These are phyloP conservation scores for Chalaropsis ovoidea DNA, from an alignment of 2,329 filamentous ascomycete genomes.

Conservation along the genomic window DNA sequence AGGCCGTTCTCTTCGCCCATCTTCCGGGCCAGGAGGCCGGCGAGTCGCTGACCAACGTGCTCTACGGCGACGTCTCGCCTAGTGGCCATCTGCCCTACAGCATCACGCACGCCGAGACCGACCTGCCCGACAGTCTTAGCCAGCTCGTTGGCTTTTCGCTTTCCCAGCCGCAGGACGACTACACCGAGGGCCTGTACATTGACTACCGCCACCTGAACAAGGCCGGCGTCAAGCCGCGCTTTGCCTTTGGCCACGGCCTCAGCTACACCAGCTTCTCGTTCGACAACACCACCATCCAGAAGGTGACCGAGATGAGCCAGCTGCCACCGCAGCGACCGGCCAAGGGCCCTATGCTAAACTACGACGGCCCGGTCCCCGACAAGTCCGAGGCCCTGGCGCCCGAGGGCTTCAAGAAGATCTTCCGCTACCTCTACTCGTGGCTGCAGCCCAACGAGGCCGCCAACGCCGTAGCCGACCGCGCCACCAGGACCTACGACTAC, in stretches of 20 bases:
- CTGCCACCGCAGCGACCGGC: constrained; percentile 32
- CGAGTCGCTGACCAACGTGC: constrained; percentile 65
- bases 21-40: constrained; percentile 81
- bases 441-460: constrained; percentile 38
- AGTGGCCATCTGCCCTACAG: constrained; percentile 84
- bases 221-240: constrained; percentile 61
- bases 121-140: constrained; percentile 56
- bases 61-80: constrained; percentile 65
- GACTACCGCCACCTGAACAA: constrained; percentile 89
- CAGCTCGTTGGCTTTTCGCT: constrained; percentile 37
- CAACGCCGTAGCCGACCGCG: constrained; percentile 35
- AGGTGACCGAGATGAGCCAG: constrained; percentile 37
- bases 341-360: constrained; percentile 36
- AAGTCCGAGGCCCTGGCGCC: constrained; percentile 50
- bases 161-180: constrained; percentile 68
- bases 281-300: constrained; percentile 40
- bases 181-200: constrained; percentile 67
- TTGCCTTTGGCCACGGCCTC: constrained; percentile 77
- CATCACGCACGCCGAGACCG: constrained; percentile 56
- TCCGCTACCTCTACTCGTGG: constrained; percentile 62
- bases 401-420: constrained; percentile 46
- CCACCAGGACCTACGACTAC: constrained; percentile 45
- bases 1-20: constrained; percentile 72
- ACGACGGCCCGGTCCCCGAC: constrained; percentile 44
- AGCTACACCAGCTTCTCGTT: constrained; percentile 68